phyloP scores from a whole-genome alignment of 2,329 filamentous ascomycete species.

The Scedosporium aurantiacum region DNA sequence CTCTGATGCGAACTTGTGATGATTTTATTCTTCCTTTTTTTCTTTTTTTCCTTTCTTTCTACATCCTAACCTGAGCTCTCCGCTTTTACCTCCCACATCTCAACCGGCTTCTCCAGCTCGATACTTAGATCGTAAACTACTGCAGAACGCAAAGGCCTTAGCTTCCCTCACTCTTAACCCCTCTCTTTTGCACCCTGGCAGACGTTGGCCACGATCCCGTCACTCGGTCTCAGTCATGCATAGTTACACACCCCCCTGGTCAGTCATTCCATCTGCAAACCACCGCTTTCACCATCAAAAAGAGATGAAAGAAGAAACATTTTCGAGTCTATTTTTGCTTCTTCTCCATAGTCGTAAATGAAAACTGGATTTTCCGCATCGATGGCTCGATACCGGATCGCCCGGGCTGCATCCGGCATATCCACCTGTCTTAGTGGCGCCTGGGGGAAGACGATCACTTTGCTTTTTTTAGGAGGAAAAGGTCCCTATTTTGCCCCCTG shows the following conservation, averaged over 20 bases:
- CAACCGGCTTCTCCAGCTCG: not conserved
- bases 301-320: not conserved
- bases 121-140: not conserved
- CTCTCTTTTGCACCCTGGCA: too few relatives aligned
- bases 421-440: not conserved
- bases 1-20: not conserved
- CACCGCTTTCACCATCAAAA: too few relatives aligned
- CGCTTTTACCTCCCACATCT: not conserved
- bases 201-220: too few relatives aligned
- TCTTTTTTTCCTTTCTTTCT: constrained; percentile 3
- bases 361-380: not conserved
- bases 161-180: too few relatives aligned
- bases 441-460: not conserved
- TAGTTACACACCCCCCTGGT: too few relatives aligned
- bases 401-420: not conserved
- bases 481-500: not conserved
- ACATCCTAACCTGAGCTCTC: not conserved
- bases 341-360: not conserved
- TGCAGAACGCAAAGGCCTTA: too few relatives aligned
- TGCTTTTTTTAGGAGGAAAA: not conserved
- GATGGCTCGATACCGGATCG: not conserved
- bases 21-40: constrained; percentile 6
- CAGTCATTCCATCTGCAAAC: too few relatives aligned
- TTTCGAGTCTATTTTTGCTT: not conserved
- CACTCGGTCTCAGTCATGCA: too few relatives aligned